A percentile compares a stretch with the other conserved stretches of the same genome.
Evolutionary conservation across 495 filamentous ascomycete species (phyloP).

Genomic region (Talaromyces wortmannii): DNA sequence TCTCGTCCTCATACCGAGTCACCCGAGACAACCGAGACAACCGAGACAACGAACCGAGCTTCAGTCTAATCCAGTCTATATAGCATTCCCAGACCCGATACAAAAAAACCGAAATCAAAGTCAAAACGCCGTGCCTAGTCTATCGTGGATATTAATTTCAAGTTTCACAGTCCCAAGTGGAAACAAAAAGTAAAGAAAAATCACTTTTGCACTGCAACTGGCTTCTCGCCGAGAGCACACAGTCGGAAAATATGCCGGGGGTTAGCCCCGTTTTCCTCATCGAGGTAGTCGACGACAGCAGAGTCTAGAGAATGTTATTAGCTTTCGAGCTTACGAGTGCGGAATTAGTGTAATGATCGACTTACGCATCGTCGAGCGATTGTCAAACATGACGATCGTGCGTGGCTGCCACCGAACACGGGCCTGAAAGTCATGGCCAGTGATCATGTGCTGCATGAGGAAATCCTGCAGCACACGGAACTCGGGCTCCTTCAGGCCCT

Average conservation of each 20-base stretch:
- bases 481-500: slow-evolving; percentile 61
- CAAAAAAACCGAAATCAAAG: neutral
- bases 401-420: slow-evolving; percentile 77
- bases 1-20: too few species aligned
- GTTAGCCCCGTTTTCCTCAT: slow-evolving; percentile 36
- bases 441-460: slow-evolving; percentile 78
- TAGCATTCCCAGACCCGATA: neutral
- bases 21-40: too few species aligned
- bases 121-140: neutral
- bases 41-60: too few species aligned
- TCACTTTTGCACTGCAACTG: slow-evolving; percentile 29
- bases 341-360: neutral
- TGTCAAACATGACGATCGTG: slow-evolving; percentile 87
- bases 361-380: slow-evolving; percentile 50
- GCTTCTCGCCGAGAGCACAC: slow-evolving; percentile 44
- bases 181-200: neutral
- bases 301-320: slow-evolving; percentile 31
- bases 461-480: slow-evolving; percentile 66
- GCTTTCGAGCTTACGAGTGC: neutral
- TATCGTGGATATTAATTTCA: neutral
- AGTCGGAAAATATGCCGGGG: slow-evolving; percentile 48
- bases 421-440: slow-evolving; percentile 79
- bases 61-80: neutral
- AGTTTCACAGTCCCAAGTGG: neutral
- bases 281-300: slow-evolving; percentile 46